Percentiles rank a stretch among this genome's conserved stretches.
Conservation (phyloP, 495 filamentous ascomycete genomes). For the Geopyxis carbonaria region DNA sequence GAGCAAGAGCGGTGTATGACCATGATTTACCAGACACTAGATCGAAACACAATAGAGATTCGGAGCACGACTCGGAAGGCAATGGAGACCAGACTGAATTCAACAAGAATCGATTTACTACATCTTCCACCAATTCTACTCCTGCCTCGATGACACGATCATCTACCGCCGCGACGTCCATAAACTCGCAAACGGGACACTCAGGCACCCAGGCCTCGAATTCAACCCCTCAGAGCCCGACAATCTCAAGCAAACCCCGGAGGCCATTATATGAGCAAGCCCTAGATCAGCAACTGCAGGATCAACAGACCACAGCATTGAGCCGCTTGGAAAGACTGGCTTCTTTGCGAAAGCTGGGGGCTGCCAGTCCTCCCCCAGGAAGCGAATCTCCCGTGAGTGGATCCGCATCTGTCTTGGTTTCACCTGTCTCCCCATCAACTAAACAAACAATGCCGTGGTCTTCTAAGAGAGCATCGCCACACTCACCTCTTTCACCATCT, state of each 20-base stretch:
- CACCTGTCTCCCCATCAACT: conserved; percentile 10
- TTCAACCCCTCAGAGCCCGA: conserved; percentile 16
- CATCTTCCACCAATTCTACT: conserved; percentile 69
- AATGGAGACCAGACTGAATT: conserved; percentile 34
- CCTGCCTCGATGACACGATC: conserved; percentile 43
- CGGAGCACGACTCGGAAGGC: conserved; percentile 27
- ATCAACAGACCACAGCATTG: conserved; percentile 59
- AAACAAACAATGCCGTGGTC: conserved; percentile 12
- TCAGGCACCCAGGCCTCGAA: conserved; percentile 25
- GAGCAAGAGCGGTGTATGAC: conserved; percentile 61
- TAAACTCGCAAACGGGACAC: conserved; percentile 29
- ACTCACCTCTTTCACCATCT: conserved; percentile 13
- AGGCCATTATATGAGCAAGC: conserved; percentile 68
- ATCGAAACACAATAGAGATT: conserved; percentile 36
- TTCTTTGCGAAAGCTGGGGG: conserved; percentile 36
- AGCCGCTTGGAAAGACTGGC: conserved; percentile 61
- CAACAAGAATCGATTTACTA: conserved; percentile 63
- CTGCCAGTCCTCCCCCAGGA: conserved; percentile 33
- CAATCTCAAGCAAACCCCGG: conserved; percentile 46
- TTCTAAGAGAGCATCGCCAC: conserved; percentile 13
- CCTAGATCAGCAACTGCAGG: conserved; percentile 59
- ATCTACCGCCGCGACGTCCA: conserved; percentile 83
- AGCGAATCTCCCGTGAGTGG: conserved; percentile 28
- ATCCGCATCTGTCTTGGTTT: conserved; percentile 14
- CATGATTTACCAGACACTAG: conserved; percentile 63